Base-by-base conservation (phyloP, 257 asterid genomes). In the Nicotiana attenuata region DNA sequence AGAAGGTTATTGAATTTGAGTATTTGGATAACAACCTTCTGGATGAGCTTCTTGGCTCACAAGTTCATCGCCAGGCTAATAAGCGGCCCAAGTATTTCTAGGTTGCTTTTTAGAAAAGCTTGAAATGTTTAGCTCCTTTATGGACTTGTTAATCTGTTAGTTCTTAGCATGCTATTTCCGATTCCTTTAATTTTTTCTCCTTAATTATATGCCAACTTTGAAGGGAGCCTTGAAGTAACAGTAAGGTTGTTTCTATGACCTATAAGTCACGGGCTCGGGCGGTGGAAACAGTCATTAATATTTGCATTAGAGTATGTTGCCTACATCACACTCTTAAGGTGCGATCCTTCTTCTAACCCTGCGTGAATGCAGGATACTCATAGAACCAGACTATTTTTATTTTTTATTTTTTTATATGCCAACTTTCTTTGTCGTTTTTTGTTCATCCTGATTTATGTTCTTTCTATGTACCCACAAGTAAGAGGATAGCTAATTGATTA, bases 21-120 rank as follows among this genome's bases (percentile, higher is more conserved):
- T 94, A 82, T 77, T 87, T 87, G 76, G 96, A 94, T 85, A 81
- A 91, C 86, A 77, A 91, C 78, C 85, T 94, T 84, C 85, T 94
- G 50, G 98, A 94, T 80, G 97, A 92, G 73, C 95, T 94, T 83
- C 97, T 94, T 24, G 91, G 71, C 6, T 65, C 86, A 26, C 85
- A 86, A 65, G 75, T 73, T 38, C 79, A 86, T 53, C 86, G 67
- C 33, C 65, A 60, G 41, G 78, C 85, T 19, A 53, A 47, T 26
- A 83, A 87, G 66, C 78, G 85, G 66, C 84, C 86, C 28, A 67
- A 77, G 85, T 52, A 20, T 64, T 9, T 9, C 50, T 24, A 80
- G 57, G 14, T 59, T 59, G 33, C 1, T 41, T 33, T 15, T 9
- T 2, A 41, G 15, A 19, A 77, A 29, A 31, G 11, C 33, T n/a